Evolutionary conservation across 2,329 filamentous ascomycete species (phyloP).

Genomic region (Trichoderma endophyticum): DNA sequence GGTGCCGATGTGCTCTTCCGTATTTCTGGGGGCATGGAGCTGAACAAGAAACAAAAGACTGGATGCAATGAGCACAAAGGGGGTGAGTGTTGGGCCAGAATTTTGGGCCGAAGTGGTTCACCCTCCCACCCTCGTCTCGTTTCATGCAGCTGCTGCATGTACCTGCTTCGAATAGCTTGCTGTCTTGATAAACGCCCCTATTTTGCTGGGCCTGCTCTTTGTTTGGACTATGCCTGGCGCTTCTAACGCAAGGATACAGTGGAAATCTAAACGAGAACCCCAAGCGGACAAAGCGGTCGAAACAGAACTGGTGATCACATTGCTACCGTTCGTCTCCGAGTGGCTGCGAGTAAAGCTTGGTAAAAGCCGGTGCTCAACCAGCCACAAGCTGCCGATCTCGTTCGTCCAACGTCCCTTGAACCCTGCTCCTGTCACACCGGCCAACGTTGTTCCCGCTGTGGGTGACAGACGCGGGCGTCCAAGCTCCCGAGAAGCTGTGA

Average conservation of each 20-base stretch:
- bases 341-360: neutral
- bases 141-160: neutral
- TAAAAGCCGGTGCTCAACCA: neutral
- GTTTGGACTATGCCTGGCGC: neutral
- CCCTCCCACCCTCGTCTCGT: neutral
- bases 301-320: neutral
- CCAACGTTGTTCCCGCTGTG: neutral
- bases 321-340: neutral
- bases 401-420: neutral
- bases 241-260: neutral
- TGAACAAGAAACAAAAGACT: neutral
- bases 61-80: neutral
- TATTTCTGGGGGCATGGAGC: neutral
- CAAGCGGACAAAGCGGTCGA: neutral
- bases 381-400: neutral
- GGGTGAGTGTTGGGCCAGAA: neutral
- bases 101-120: neutral
- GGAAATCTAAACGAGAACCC: neutral
- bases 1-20: neutral
- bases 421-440: neutral
- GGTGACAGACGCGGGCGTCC: neutral
- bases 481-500: neutral
- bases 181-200: neutral
- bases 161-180: neutral
- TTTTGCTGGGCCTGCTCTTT: neutral